Base-by-base conservation (phyloP, 1,284 basidiomycete species). In the Sporisorium iseilematis-ciliati region DNA sequence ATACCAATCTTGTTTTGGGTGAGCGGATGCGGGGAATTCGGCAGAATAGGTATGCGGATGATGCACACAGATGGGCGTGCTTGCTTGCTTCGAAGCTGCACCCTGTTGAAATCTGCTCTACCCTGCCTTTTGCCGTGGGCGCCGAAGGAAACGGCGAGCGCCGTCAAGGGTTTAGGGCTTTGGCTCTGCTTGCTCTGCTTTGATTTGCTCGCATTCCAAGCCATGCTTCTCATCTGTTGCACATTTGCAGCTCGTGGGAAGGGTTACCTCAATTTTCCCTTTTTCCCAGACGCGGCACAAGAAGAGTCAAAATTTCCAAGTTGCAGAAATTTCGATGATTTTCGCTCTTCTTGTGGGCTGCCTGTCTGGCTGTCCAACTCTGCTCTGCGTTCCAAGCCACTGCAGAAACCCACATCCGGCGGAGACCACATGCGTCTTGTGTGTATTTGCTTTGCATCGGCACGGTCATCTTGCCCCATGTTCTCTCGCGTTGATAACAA, bases 51-150 rank as follows among this genome's bases (percentile, higher is more conserved):
- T 16, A 38, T 14, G 35, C 35, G 23, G 45, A 46, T 11, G 23
- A 46, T 46, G 45, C 45, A 38, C 35, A 38, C 35, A 46, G 45
- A 46, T 7, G 45, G 12, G 45, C 45, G 45, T 43, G 42, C 42
- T 8, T 25, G 42, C 42, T 8, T 25, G 14, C 23, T 46, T 20
- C 23, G 14, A 12, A 26, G n/a, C 20, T 46, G 57, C 20, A 62
- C 52, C 46, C 59, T 62, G 59, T 62, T 62, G 59, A 26, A 42
- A 49, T 45, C 35, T 12, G 14, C 20, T 62, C 59, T 52, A 62
- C 46, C 16, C 21, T n/a, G 58, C 29, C 42, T 7, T 42, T 42
- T 23, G 21, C 7, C 20, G 42, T 31, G 45, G 45, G 25, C 23
- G 45, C 23, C 25, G 23, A 26, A 46, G 43, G 35, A 3, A 16